Base-by-base conservation (phyloP, 1,284 basidiomycete genomes). In the Cryptococcus hybrid region DNA sequence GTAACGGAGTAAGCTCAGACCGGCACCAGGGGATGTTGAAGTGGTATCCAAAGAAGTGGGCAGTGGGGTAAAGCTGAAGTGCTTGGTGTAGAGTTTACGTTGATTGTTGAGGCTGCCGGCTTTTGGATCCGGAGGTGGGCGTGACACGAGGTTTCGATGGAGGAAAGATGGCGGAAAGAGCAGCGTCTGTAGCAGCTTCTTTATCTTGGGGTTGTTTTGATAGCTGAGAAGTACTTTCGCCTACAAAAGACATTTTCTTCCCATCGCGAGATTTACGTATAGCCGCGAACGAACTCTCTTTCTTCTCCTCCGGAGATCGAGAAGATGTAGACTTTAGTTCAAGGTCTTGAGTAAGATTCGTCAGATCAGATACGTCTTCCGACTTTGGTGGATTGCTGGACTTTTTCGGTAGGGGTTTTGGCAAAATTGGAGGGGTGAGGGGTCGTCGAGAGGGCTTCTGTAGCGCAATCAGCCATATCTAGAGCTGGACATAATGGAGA, bases 1-100 rank as follows among this genome's bases (percentile, higher is more conserved):
- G 3, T 66, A 54, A 15, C 67, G 64, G 0, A 76, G 56, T 51
- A 76, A 65, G 15, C 62, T 48, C 5, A 76, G 62, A 24, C 70
- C 72, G 1, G 72, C 50, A 7, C 73, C 72, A 7, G 69, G 63
- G 5, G 65, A 55, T 0, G 63, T 66, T 0, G 71, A 73, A 3
- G 47, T 35, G 1, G 68, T 13, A 65, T 53, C 15, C 56, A 68
- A 7, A 58, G 57, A 9, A 34, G 43, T 5, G 7, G 63, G 56
- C 36, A 54, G 34, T 45, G 56, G 42, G 52, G 46, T 37, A 13
- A 5, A 44, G 38, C 36, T 50, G 47, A 44, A 12, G 52, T 42
- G 5, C 12, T 30, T 30, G 30, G 47, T 13, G 55, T 38, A 46
- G 47, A 38, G 6, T 44, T 30, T 18, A 15, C 12, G 11, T 15